Evolutionary conservation across 495 filamentous ascomycete species (phyloP).

Genomic region (Xylaria intraflava): DNA sequence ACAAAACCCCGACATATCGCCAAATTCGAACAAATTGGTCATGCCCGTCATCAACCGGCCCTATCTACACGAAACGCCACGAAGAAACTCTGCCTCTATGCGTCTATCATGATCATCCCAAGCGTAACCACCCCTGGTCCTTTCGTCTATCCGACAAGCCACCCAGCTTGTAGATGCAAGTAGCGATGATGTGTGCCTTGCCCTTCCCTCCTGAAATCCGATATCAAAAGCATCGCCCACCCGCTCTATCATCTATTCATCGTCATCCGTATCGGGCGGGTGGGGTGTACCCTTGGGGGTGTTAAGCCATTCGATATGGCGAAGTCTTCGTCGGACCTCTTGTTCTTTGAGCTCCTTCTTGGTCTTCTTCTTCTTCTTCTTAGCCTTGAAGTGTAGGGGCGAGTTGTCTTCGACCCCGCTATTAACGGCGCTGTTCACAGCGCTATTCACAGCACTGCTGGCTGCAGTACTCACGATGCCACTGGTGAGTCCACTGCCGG

Average conservation of each 20-base stretch:
- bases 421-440: conserved; percentile 67
- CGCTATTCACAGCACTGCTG: conserved; percentile 56
- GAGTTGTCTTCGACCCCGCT: conserved; percentile 69
- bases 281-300: conserved; percentile 72
- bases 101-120: conserved; percentile 8
- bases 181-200: not conserved
- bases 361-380: conserved; percentile 98
- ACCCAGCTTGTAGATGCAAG: not conserved
- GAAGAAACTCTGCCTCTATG: conserved; percentile 4
- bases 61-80: conserved; percentile 8
- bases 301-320: conserved; percentile 93
- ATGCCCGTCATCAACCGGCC: not conserved
- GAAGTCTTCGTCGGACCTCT: conserved; percentile 77
- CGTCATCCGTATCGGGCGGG: conserved; percentile 72
- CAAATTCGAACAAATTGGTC: not conserved
- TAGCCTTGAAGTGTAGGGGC: conserved; percentile 82
- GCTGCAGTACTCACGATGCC: conserved; percentile 42
- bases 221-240: not conserved
- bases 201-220: not conserved
- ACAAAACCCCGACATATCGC: not conserved
- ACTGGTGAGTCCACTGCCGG: conserved; percentile 51
- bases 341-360: conserved; percentile 91
- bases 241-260: conserved; percentile 41
- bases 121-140: not conserved
- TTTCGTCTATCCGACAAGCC: conserved; percentile 6